Base-by-base conservation (phyloP, 805 yeast species). In the Candida multigemmis region DNA sequence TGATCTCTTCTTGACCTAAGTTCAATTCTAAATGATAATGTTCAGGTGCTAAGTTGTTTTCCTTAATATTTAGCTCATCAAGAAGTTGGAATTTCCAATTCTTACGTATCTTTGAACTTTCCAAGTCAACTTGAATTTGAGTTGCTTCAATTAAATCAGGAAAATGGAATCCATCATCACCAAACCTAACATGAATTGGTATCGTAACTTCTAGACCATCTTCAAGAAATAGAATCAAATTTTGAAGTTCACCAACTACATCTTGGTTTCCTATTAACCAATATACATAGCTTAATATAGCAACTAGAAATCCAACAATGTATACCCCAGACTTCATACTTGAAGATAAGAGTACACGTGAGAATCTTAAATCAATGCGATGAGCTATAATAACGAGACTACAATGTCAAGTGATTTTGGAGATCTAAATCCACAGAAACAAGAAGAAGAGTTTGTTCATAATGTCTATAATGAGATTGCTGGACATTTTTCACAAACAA, bases 381-480 rank as follows among this genome's bases (percentile, higher is more conserved):
- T n/a, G n/a, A n/a, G n/a, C n/a, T n/a, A n/a, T n/a, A n/a, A n/a
- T n/a, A n/a, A n/a, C n/a, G n/a, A n/a, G n/a, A n/a, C n/a, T n/a
- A n/a, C n/a, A n/a, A n/a, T n/a, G n/a, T n/a, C n/a, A n/a, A n/a
- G n/a, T n/a, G n/a, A n/a, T n/a, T n/a, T n/a, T 11, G 28, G 31
- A 12, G 38, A 41, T n/a, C 26, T 48, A 12, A 65, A 65, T 12
- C 77, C 85, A 1, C 62, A 59, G 19, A 38, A 46, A 7, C 79
- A 75, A 48, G 98, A 91, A 45, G 73, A 77, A 25, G 66, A 67
- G 26, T 77, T 71, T 44, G 98, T 91, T 2, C 98, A 91, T 50
- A 70, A 71, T n/a, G 94, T 91, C 7, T 91, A 91, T 58, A 83
- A 91, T 46, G 82, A 81, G 33, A 91, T 91, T 16, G 97, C 98